Evolutionary conservation across 208 protist species (phyloP).

Genomic region (Histomonas meleagridis): DNA sequence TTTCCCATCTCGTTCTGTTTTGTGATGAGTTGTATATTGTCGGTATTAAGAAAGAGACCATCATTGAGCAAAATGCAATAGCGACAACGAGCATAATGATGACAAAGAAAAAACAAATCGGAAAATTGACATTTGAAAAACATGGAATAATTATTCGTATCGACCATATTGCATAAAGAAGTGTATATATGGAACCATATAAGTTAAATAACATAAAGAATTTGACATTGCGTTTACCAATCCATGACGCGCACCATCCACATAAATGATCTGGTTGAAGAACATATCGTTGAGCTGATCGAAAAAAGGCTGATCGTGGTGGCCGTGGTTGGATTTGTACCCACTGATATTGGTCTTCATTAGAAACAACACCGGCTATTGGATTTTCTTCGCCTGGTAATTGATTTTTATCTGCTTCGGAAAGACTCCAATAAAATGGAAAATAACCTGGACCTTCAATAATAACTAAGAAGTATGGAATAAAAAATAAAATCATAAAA

Average conservation of each 20-base stretch:
- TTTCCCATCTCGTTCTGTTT: background rate
- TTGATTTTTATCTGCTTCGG: background rate
- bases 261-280: background rate
- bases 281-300: background rate
- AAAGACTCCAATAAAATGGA: constrained; percentile 24
- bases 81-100: background rate
- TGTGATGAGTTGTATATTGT: background rate
- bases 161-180: too few species aligned
- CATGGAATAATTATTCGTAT: too few species aligned
- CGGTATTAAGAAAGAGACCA: background rate
- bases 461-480: background rate
- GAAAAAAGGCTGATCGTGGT: background rate
- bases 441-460: background rate
- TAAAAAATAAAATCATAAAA: background rate
- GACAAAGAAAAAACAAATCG: background rate
- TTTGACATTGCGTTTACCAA: background rate
- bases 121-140: too few species aligned
- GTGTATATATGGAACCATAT: background rate
- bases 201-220: constrained; percentile 13
- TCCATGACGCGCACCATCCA: background rate
- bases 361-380: background rate
- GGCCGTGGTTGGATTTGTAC: background rate
- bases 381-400: background rate
- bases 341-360: background rate
- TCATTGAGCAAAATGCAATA: background rate